These are phyloP conservation scores for Xylaria sp. DNA, from an alignment of 2,329 filamentous ascomycete genomes.

Conservation along the genomic window DNA sequence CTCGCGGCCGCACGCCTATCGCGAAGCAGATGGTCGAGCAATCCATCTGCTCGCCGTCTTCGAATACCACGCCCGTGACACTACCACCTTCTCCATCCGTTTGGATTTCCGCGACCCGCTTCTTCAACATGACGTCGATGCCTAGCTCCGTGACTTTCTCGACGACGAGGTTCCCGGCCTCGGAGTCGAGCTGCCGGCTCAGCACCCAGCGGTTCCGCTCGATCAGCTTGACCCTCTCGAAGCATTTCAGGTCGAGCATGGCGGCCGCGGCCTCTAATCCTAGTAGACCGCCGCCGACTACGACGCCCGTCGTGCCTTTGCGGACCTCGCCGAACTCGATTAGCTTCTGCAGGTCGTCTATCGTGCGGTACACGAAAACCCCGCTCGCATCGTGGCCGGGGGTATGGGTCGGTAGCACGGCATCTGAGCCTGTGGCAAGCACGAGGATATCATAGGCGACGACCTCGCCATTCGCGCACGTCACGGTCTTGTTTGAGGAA, in stretches of 20 bases:
- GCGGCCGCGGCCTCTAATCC: constrained; percentile 92
- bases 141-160: constrained; percentile 84
- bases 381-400: constrained; percentile 83
- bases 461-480: constrained; percentile 74
- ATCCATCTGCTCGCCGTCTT: constrained; percentile 80
- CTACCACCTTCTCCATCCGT: constrained; percentile 73
- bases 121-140: constrained; percentile 82
- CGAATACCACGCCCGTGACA: constrained; percentile 80
- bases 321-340: constrained; percentile 76
- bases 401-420: constrained; percentile 75
- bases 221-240: constrained; percentile 78
- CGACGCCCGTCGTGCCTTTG: constrained; percentile 75
- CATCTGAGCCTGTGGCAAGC: constrained; percentile 87
- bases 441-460: constrained; percentile 84
- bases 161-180: constrained; percentile 84
- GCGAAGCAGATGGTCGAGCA: constrained; percentile 90
- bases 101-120: constrained; percentile 77
- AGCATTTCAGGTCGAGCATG: constrained; percentile 86
- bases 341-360: constrained; percentile 80
- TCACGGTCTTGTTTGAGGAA: constrained; percentile 71
- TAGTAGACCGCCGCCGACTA: constrained; percentile 85
- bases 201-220: constrained; percentile 87
- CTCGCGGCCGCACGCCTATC: constrained; percentile 84
- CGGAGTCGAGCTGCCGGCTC: constrained; percentile 82
- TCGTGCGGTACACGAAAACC: constrained; percentile 90